Conservation (phyloP, 129 eudicot species). For the Smallanthus sonchifolius region DNA sequence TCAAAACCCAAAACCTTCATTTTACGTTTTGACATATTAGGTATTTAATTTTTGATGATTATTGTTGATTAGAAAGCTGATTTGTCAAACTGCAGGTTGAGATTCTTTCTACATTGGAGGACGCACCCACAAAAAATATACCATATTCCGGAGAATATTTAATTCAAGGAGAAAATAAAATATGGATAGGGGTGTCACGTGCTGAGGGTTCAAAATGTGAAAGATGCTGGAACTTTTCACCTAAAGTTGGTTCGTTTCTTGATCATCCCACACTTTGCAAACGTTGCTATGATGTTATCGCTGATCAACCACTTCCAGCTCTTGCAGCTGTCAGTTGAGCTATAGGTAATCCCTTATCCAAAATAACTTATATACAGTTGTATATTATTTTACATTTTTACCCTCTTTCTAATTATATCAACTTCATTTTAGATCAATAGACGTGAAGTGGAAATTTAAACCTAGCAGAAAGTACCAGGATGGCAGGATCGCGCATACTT, state of each 20-base stretch:
- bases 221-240: too few species aligned
- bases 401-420: neutral
- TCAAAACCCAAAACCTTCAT: neutral
- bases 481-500: neutral
- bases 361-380: neutral
- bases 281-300: constrained; percentile 64
- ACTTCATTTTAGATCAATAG: neutral
- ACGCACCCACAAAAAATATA: too few species aligned
- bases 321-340: constrained; percentile 57
- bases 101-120: too few species aligned
- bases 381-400: neutral
- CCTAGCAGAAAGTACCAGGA: neutral
- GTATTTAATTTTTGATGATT: neutral
- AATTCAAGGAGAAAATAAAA: too few species aligned
- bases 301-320: constrained; percentile 53
- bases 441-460: neutral
- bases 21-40: neutral
- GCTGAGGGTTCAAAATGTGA: too few species aligned
- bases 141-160: too few species aligned
- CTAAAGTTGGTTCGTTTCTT: too few species aligned
- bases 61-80: neutral
- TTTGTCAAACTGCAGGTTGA: too few species aligned
- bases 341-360: neutral
- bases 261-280: too few species aligned
- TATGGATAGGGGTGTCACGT: too few species aligned